Conservation (phyloP, 78 protist species). For the Dictyostelium citrinum region DNA sequence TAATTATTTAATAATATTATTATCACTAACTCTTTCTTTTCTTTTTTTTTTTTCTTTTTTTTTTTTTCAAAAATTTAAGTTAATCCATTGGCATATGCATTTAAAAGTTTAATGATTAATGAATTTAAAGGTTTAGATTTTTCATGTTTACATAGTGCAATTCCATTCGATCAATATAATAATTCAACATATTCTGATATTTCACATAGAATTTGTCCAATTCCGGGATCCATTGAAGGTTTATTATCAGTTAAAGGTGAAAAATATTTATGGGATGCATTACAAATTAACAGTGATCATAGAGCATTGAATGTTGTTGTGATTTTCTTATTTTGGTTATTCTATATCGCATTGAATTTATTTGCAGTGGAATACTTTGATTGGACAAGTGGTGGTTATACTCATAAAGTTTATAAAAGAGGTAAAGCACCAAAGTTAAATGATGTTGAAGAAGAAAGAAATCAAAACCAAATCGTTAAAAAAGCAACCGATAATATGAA, state of each 20-base stretch:
- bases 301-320: conserved; percentile 8
- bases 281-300: neutral
- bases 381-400: conserved; percentile 75
- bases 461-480: conserved; percentile 46
- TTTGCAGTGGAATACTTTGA: conserved; percentile 53
- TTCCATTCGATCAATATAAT: neutral
- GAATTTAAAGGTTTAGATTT: conserved; percentile 32
- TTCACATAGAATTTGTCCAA: conserved; percentile 23
- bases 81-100: conserved; percentile 61
- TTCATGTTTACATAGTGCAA: conserved; percentile 14
- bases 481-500: conserved; percentile 74
- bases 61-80: neutral
- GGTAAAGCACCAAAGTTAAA: conserved; percentile 76
- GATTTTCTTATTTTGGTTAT: conserved; percentile 38
- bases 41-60: neutral
- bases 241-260: neutral
- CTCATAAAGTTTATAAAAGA: conserved; percentile 67
- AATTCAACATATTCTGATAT: neutral
- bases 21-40: neutral
- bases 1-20: too few species aligned
- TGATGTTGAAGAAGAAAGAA: conserved; percentile 67
- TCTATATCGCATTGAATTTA: conserved; percentile 25
- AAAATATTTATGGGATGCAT: neutral
- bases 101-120: conserved; percentile 41
- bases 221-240: conserved; percentile 17